Conservation (phyloP, 2,329 filamentous ascomycete species). For the Beauveria bassiana region DNA sequence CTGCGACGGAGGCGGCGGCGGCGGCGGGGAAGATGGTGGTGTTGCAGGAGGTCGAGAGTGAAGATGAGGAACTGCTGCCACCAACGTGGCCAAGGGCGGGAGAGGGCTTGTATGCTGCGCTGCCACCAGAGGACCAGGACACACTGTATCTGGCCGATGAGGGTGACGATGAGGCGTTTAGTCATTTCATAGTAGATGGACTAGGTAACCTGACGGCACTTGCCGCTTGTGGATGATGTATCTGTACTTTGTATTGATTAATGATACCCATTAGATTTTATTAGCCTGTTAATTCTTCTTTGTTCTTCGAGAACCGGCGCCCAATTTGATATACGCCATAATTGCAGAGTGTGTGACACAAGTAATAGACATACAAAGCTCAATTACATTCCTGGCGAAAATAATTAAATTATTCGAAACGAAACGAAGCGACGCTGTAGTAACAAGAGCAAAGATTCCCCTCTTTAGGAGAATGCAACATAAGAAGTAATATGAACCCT, state of each 20-base stretch:
- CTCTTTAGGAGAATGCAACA: not conserved
- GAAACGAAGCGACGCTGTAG: conserved; percentile 1
- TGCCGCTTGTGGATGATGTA: conserved; percentile 20
- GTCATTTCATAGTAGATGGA: conserved; percentile 33
- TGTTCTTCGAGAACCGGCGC: not conserved
- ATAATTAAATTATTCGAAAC: not conserved
- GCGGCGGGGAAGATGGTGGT: conserved; percentile 17
- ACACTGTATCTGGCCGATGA: conserved; percentile 28
- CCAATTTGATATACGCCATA: not conserved
- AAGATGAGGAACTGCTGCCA: conserved; percentile 28
- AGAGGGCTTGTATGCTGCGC: conserved; percentile 31
- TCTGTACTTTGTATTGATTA: not conserved
- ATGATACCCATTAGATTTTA: not conserved
- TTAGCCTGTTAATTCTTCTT: not conserved
- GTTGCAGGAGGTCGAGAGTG: conserved; percentile 19
- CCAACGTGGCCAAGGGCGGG: conserved; percentile 33
- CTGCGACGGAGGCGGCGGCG: not conserved
- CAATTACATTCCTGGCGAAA: not conserved
- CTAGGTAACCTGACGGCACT: conserved; percentile 28
- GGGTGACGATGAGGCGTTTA: conserved; percentile 36
- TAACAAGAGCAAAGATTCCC: not conserved
- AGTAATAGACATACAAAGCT: not conserved
- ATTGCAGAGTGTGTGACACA: not conserved
- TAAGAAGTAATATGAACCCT: not conserved
- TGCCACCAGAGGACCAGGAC: conserved; percentile 31